These are phyloP conservation scores for Sphagnurus paluster DNA, from an alignment of 1,284 basidiomycete species.

Conservation along the genomic window DNA sequence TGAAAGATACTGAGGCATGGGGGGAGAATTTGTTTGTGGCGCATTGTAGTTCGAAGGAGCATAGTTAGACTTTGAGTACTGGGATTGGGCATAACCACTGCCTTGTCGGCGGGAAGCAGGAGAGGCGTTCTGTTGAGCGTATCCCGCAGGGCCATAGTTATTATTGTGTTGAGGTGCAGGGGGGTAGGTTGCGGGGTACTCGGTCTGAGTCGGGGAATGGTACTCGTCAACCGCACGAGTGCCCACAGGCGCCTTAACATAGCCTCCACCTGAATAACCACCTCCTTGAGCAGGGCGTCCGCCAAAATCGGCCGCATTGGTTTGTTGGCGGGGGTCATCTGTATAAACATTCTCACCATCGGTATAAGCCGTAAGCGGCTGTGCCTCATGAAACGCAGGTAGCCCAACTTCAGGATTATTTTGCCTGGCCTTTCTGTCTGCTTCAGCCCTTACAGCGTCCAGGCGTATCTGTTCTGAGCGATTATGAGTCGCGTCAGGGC, in stretches of 20 bases:
- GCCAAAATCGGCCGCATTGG: slow-evolving; percentile 25
- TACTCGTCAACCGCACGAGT: slow-evolving; percentile 75
- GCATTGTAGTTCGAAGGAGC: slow-evolving; percentile 34
- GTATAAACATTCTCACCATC: slow-evolving; percentile 56
- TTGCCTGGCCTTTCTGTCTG: slow-evolving; percentile 72
- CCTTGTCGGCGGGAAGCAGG: slow-evolving; percentile 37
- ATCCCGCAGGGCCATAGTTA: slow-evolving; percentile 27
- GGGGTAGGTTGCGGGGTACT: slow-evolving; percentile 35
- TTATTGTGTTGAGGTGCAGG: slow-evolving; percentile 31
- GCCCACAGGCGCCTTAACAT: slow-evolving; percentile 61
- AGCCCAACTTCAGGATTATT: slow-evolving; percentile 65
- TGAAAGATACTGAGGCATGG: slow-evolving; percentile 22
- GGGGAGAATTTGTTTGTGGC: slow-evolving; percentile 21
- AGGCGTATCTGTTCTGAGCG: slow-evolving; percentile 69
- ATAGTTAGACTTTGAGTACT: slow-evolving; percentile 40
- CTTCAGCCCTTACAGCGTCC: slow-evolving; percentile 81
- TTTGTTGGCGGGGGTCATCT: slow-evolving; percentile 44
- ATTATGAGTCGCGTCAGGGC: slow-evolving; percentile 19
- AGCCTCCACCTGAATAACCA: slow-evolving; percentile 54
- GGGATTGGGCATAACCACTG: slow-evolving; percentile 37
- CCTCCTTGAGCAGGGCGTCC: slow-evolving; percentile 29
- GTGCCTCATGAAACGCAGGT: slow-evolving; percentile 71
- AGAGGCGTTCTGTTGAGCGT: slow-evolving; percentile 24
- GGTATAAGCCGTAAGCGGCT: slow-evolving; percentile 61
- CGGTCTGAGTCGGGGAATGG: slow-evolving; percentile 39